Base-by-base conservation (phyloP, 805 yeast species). In the Saturnispora kantuleensis region DNA sequence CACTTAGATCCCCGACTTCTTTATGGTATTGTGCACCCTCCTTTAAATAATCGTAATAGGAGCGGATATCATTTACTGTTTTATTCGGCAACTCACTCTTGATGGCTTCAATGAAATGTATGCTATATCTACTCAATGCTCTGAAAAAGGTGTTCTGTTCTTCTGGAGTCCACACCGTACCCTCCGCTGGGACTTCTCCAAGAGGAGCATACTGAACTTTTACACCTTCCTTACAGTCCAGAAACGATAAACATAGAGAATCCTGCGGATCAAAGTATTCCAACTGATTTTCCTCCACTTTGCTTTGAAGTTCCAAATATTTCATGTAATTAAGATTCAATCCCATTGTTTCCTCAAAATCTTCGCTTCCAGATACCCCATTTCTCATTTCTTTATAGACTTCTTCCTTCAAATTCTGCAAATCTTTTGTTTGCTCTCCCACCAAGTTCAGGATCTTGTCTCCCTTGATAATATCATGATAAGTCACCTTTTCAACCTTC, bases 111-210 rank as follows among this genome's bases (percentile, higher is more conserved):
- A 66, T 42, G n/a, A 69, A 53, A 43, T 68, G 68, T 17, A 76
- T 77, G 2, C 79, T 70, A 51, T 65, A 70, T 31, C 79, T 59
- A 1, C 73, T 68, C 30, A 79, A 54, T 17, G 69, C 63, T 16
- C 64, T 62, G 56, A 77, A 79, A 56, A 79, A 79, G 11, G 45
- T 34, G 16, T 71, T 73, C 50, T 79, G 78, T 44, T 79, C 84
- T 1, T 46, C 44, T 0, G 54, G 46, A 1, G 67, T 54, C 84
- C 84, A 78, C 11, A 34, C 37, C 18, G 37, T 34, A 34, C 12
- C 11, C 11, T 34, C 17, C 13, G 21, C 11, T 9, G 18, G 15
- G 15, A 49, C 35, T 2, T 35, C n/a, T 18, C 40, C 21, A 9
- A 16, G 13, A 8, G 40, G 10, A 6, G 21, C 7, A 40, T 5